These are phyloP conservation scores for Pisolithus marmoratus DNA, from an alignment of 768 basidiomycete species.

Conservation along the genomic window DNA sequence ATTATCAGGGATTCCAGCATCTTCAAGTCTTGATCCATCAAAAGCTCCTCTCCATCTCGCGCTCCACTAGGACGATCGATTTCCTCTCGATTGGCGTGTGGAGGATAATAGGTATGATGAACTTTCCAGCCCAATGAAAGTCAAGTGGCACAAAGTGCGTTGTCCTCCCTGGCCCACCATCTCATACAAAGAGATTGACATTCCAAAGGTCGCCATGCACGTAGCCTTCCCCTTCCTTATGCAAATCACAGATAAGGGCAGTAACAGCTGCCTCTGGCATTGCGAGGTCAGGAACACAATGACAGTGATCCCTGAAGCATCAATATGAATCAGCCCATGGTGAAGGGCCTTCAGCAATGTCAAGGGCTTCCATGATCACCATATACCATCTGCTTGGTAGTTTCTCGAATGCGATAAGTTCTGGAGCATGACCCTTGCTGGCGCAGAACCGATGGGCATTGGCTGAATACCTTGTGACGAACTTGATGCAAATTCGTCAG, in stretches of 20 bases:
- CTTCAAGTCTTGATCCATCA: no score
- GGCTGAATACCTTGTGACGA: neutral
- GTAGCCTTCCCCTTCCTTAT: slow-evolving; percentile 1
- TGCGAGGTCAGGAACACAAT: neutral
- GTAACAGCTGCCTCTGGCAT: neutral
- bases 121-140: slow-evolving; percentile 22
- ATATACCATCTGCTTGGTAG: slow-evolving; percentile 1
- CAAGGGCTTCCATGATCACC: slow-evolving; percentile 4
- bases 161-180: neutral
- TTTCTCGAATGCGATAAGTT: neutral
- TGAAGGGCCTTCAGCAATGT: neutral
- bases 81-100: neutral
- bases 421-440: neutral
- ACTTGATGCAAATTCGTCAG: neutral
- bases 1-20: no score
- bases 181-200: neutral
- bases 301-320: neutral
- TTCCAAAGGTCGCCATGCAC: slow-evolving; percentile 3
- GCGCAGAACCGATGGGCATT: neutral
- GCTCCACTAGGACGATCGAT: no score
- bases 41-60: no score
- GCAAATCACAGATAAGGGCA: neutral
- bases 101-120: neutral
- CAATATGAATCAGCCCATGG: neutral
- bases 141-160: neutral